Percentiles rank a stretch among this genome's conserved stretches.
phyloP scores from a whole-genome alignment of 345 rosid species.

The Isatis tinctoria region DNA sequence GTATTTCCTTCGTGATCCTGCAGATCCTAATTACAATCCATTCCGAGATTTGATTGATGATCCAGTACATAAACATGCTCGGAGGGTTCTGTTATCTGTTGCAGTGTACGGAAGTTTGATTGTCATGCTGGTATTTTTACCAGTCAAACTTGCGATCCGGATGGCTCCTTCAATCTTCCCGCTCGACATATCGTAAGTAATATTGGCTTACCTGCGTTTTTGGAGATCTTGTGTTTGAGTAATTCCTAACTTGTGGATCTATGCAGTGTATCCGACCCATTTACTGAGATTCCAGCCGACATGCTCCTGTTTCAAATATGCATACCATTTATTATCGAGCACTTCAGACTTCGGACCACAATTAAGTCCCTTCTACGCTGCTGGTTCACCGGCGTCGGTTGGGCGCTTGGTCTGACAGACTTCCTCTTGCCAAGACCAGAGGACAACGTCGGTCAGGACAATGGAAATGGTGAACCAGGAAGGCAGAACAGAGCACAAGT shows the following conservation, averaged over 20 bases:
- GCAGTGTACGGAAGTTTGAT: conserved; percentile 97
- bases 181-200: conserved; percentile 86
- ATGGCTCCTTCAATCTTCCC: conserved; percentile 90
- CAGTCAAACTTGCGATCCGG: conserved; percentile 93
- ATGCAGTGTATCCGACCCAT: conserved; percentile 92
- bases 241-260: neutral
- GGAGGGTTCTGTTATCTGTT: conserved; percentile 85
- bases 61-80: conserved; percentile 96
- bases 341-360: conserved; percentile 85
- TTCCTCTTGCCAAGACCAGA: conserved; percentile 83
- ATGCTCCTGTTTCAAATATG: conserved; percentile 98
- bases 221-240: conserved; percentile 1
- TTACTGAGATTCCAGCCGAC: conserved; percentile 97
- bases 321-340: conserved; percentile 94
- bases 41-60: conserved; percentile 98
- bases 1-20: conserved; percentile 95
- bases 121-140: conserved; percentile 95
- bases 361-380: conserved; percentile 84
- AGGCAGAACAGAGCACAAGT: conserved; percentile 69
- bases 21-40: conserved; percentile 98
- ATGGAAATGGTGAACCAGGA: conserved; percentile 64
- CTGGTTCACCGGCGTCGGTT: conserved; percentile 90
- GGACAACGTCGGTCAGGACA: conserved; percentile 71
- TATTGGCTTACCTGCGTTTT: neutral
- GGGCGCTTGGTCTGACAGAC: conserved; percentile 87